These are phyloP conservation scores for Fusarium miscanthi DNA, from an alignment of 2,329 filamentous ascomycete genomes.

Conservation along the genomic window DNA sequence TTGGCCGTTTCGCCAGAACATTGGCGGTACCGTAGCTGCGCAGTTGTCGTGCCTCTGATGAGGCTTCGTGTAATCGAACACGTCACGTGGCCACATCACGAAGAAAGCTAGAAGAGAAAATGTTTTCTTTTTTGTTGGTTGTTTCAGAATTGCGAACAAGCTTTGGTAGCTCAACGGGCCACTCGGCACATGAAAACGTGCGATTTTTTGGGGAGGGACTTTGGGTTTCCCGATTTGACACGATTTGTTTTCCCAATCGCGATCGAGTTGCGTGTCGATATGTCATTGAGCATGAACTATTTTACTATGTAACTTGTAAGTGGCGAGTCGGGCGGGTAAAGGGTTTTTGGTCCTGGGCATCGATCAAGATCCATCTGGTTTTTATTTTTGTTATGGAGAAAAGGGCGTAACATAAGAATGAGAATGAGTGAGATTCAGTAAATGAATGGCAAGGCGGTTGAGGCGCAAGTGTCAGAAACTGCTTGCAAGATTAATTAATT, in stretches of 20 bases:
- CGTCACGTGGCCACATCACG: background rate
- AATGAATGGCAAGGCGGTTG: background rate
- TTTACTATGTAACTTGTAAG: conserved; percentile 10
- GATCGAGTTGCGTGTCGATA: conserved; percentile 36
- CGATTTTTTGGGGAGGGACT: background rate
- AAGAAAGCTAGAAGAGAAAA: background rate
- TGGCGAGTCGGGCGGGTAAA: conserved; percentile 20
- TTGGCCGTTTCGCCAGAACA: background rate
- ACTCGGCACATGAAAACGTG: background rate
- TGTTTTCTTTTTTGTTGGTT: background rate
- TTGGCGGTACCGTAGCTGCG: background rate
- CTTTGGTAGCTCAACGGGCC: conserved; percentile 20
- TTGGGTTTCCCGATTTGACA: conserved; percentile 32
- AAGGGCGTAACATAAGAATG: background rate
- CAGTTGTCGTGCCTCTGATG: background rate
- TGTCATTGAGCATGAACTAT: conserved; percentile 27
- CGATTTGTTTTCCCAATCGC: conserved; percentile 8
- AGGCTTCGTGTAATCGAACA: background rate
- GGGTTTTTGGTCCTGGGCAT: background rate
- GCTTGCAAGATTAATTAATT: conserved; percentile 7
- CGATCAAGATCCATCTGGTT: conserved; percentile 11
- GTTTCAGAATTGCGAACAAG: conserved; percentile 32
- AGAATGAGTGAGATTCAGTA: background rate
- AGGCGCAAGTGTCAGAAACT: conserved; percentile 25
- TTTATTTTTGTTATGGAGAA: background rate